These are phyloP conservation scores for Komagataella populi DNA, from an alignment of 805 yeast genomes.

Conservation along the genomic window DNA sequence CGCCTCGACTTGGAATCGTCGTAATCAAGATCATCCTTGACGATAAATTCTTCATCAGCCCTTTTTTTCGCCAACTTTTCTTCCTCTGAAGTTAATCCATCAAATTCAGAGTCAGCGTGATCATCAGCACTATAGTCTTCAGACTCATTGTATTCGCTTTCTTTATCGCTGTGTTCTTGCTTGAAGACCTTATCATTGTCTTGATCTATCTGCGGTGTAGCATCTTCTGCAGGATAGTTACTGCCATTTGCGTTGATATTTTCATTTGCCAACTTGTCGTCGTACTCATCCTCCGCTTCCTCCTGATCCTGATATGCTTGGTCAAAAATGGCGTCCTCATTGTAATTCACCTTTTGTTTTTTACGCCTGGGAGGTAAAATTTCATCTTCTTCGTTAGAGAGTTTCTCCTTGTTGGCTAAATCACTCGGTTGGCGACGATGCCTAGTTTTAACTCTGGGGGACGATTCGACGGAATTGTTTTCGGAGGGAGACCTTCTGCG, in stretches of 20 bases:
- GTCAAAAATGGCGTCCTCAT: conserved; percentile 1
- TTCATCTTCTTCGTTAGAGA: neutral
- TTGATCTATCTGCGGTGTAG: neutral
- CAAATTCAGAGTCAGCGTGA: neutral
- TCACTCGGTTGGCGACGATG: neutral
- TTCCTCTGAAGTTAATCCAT: neutral
- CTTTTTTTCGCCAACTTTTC: neutral
- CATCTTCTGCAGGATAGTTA: neutral
- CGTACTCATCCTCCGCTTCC: neutral
- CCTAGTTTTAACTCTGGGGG: neutral
- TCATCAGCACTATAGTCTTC: neutral
- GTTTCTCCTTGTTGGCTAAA: neutral
- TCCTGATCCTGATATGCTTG: neutral
- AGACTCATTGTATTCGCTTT: neutral
- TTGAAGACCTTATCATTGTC: neutral
- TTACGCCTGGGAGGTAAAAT: conserved; percentile 1
- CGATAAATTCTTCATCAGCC: conserved; percentile 1
- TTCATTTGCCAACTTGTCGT: neutral
- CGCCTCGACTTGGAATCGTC: neutral
- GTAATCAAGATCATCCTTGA: conserved; percentile 1
- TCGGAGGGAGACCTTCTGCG: neutral
- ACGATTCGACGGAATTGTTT: neutral
- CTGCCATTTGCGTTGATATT: neutral
- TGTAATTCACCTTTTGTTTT: conserved; percentile 1
- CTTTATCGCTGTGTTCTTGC: neutral